These are phyloP conservation scores for Lolium multiflorum DNA, from an alignment of 176 grass and related monocot species.

Conservation along the genomic window DNA sequence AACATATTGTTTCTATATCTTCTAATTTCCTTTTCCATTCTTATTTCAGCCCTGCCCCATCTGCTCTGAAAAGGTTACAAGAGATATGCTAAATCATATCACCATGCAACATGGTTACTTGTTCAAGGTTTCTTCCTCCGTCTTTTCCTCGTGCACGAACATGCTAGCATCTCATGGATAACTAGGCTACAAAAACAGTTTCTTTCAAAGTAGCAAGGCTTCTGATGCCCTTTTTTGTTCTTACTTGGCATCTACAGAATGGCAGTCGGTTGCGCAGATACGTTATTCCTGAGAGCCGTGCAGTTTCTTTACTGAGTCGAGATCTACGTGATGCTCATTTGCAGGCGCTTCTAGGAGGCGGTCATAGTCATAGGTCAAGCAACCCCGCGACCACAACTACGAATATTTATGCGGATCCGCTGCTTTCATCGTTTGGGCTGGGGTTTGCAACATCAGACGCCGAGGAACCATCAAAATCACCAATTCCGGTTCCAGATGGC, in stretches of 20 bases:
- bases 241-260: constrained; percentile 66
- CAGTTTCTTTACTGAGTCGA: constrained; percentile 73
- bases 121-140: constrained; percentile 68
- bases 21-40: constrained; percentile 34
- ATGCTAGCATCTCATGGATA: background rate
- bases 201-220: constrained; percentile 13
- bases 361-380: constrained; percentile 55
- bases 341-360: constrained; percentile 81
- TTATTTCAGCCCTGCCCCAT: constrained; percentile 87
- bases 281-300: constrained; percentile 72
- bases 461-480: constrained; percentile 78
- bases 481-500: constrained; percentile 54
- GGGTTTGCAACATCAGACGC: constrained; percentile 63
- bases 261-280: constrained; percentile 66
- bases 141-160: background rate
- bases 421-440: constrained; percentile 86
- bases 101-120: constrained; percentile 87
- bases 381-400: constrained; percentile 49
- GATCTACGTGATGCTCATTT: constrained; percentile 83
- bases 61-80: constrained; percentile 90
- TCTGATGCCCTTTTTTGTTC: constrained; percentile 42
- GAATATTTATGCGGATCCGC: constrained; percentile 81
- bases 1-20: background rate
- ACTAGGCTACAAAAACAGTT: constrained; percentile 8
- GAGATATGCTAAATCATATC: constrained; percentile 97